phyloP scores from a whole-genome alignment of 2,329 filamentous ascomycete species.

The Neodidymelliopsis sp. region DNA sequence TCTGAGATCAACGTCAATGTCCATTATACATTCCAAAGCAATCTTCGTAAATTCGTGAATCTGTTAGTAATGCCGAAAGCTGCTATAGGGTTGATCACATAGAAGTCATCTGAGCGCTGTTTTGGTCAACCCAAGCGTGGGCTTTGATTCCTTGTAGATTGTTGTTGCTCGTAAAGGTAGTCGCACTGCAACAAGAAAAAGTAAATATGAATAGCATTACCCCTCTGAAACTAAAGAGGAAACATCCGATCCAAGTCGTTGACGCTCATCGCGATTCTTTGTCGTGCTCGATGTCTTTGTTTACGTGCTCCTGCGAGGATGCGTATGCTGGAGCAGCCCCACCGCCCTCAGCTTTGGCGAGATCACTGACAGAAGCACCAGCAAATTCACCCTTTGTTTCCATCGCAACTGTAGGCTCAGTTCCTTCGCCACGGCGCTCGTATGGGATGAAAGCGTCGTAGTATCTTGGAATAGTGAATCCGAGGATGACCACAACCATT shows the following conservation, averaged over 20 bases:
- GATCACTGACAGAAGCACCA: constrained; percentile 21
- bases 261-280: background rate
- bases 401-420: constrained; percentile 41
- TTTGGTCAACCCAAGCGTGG: too few species aligned
- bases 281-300: constrained; percentile 6
- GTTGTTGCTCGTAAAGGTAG: too few species aligned
- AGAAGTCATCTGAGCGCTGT: too few species aligned
- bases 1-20: too few species aligned
- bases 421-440: constrained; percentile 56
- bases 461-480: constrained; percentile 62
- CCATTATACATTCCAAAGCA: too few species aligned
- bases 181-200: too few species aligned
- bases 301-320: constrained; percentile 10
- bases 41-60: too few species aligned
- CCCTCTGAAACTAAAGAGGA: too few species aligned
- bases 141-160: too few species aligned
- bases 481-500: constrained; percentile 57
- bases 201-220: too few species aligned
- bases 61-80: too few species aligned
- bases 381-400: constrained; percentile 37
- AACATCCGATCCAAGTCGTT: background rate
- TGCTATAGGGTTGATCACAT: too few species aligned
- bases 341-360: constrained; percentile 9
- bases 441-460: constrained; percentile 62
- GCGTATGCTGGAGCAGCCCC: constrained; percentile 2